Percentiles rank a stretch among this genome's conserved stretches.
Evolutionary conservation across 768 basidiomycete species (phyloP).

Genomic region (Hericium coralloides): DNA sequence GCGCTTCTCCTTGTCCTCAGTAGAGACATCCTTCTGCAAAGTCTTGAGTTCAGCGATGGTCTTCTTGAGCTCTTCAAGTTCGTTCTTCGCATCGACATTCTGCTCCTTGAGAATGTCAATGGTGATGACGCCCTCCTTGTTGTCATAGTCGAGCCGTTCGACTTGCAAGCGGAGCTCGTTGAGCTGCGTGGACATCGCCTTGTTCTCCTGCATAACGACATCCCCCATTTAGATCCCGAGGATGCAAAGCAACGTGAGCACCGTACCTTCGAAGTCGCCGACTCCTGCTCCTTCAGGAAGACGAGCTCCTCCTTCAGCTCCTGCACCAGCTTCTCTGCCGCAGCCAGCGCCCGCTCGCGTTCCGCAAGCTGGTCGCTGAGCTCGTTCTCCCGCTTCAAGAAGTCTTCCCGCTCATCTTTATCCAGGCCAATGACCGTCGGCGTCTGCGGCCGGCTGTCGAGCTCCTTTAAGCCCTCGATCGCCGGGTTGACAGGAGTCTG

Average conservation of each 20-base stretch:
- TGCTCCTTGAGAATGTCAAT: slow-evolving; percentile 95
- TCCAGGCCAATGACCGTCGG: slow-evolving; percentile 84
- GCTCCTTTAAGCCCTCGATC: slow-evolving; percentile 64
- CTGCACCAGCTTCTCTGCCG: slow-evolving; percentile 79
- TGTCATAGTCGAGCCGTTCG: slow-evolving; percentile 89
- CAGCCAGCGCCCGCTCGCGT: slow-evolving; percentile 71
- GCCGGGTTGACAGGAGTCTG: slow-evolving; percentile 70
- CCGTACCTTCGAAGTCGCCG: slow-evolving; percentile 61
- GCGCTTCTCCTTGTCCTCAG: slow-evolving; percentile 96
- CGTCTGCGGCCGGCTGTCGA: slow-evolving; percentile 85
- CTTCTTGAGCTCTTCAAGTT: slow-evolving; percentile 85
- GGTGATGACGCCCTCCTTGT: slow-evolving; percentile 88
- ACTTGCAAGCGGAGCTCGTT: slow-evolving; percentile 89
- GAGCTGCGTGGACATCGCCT: slow-evolving; percentile 85
- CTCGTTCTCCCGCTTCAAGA: slow-evolving; percentile 93
- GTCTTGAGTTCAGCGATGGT: slow-evolving; percentile 70
- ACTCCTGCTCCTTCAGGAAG: slow-evolving; percentile 89
- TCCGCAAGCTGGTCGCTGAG: slow-evolving; percentile 89
- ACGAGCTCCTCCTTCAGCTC: slow-evolving; percentile 84
- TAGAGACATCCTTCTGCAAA: slow-evolving; percentile 75
- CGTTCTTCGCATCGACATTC: slow-evolving; percentile 75
- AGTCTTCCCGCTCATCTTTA: slow-evolving; percentile 96
- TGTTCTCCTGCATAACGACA: slow-evolving; percentile 64
- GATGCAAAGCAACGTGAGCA: not conserved
- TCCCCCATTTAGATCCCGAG: not conserved